phyloP scores from a whole-genome alignment of 192 early-diverging fungal species.

The Backusella tuberculispora region DNA sequence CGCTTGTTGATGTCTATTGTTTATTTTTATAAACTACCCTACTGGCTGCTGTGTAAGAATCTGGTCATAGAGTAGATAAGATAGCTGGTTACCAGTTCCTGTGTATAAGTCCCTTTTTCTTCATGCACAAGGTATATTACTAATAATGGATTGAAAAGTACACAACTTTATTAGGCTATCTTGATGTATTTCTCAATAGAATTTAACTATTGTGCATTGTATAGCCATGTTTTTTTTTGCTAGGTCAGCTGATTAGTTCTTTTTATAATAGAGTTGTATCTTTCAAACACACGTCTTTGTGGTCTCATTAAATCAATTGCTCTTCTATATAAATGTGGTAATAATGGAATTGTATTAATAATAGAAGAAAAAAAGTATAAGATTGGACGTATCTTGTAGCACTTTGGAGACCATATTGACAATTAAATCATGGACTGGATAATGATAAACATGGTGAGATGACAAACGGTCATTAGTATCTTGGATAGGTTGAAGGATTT shows the following conservation, averaged over 20 bases:
- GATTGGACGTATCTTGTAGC: constrained; percentile 30
- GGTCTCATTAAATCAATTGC: constrained; percentile 32
- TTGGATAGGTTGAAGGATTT: constrained; percentile 65
- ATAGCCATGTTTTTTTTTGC: background rate
- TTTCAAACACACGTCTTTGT: constrained; percentile 26
- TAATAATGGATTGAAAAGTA: constrained; percentile 8
- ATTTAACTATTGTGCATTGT: no score
- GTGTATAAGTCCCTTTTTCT: background rate
- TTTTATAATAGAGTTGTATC: constrained; percentile 5
- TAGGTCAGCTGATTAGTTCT: constrained; percentile 19
- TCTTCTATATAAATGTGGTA: constrained; percentile 6
- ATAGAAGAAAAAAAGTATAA: background rate
- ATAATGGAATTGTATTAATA: background rate
- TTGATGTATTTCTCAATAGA: background rate
- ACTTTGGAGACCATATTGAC: constrained; percentile 35
- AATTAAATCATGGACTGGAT: constrained; percentile 54
- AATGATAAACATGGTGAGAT: constrained; percentile 76
- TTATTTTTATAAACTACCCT: background rate
- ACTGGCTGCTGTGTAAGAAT: constrained; percentile 6
- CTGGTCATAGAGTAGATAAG: background rate
- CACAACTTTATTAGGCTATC: background rate
- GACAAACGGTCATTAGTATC: constrained; percentile 68
- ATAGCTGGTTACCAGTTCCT: background rate
- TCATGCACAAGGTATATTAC: background rate
- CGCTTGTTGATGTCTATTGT: background rate